Evolutionary conservation across 257 asterid genomes (phyloP), one percentile per base, ranked within the genome.

Genomic region (Solanum piurae): DNA sequence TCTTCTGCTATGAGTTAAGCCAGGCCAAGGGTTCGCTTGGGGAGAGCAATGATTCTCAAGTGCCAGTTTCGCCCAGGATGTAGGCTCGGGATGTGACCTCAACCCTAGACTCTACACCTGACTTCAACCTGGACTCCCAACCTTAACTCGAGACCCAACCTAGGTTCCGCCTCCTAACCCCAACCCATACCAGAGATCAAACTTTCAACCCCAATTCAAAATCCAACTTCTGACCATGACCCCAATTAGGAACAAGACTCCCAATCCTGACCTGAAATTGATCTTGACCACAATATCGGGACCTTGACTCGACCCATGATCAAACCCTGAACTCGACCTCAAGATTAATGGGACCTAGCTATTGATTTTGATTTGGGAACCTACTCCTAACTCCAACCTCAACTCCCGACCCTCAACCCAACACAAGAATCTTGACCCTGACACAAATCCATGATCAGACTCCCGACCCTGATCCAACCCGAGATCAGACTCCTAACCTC

Each of bases 251-350:
- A 58, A 58, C 66, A 58, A 7, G 2, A 58, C 66, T 60, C 29
- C 3, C 12, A 23, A 60, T 60, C 27, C 13, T 60, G 6, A 23
- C 3, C 0, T 16, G 4, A 20, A 58, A 0, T 58, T 1, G 1
- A 3, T 20, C 68, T 23, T 23, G 68, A 60, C 13, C 68, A 8
- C 0, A 0, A 21, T 60, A 60, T 21, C 1, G 0, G 2, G 0
- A 58, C 25, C 25, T 7, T 58, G 66, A 58, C 25, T 0, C 0
- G 29, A 9, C 68, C 68, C 27, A 21, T 21, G 68, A 60, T 55
- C 66, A 55, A 55, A 55, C 5, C 25, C 12, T 9, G n/a, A 60
- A 21, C 27, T 5, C 6, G 1, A 60, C 29, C 29, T 60, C 27
- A 0, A 60, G 1, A 60, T 23, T 60, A 40, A 40, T 40, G 12